Evolutionary conservation across 495 filamentous ascomycete genomes (phyloP), one percentile per base, ranked within the genome.

Genomic region (Neurospora hispaniola): DNA sequence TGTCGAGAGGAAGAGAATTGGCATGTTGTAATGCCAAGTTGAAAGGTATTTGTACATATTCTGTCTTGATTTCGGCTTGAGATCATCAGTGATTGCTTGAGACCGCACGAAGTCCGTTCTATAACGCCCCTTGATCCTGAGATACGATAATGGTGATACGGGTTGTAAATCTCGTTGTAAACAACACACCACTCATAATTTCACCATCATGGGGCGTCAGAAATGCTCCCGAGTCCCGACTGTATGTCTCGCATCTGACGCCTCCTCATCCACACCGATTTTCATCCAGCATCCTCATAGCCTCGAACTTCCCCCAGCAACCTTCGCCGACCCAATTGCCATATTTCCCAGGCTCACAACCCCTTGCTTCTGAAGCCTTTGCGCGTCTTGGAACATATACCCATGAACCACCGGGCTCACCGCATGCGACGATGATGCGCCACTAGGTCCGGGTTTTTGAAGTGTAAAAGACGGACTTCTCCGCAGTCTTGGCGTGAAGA

Each of bases 401-500:
- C 88, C 87, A 43, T 83, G 78, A 23, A 84, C 86, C 4, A 88
- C 85, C 7, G 87, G 87, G 71, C 75, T 86, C 1, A 35, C 54
- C 31, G 0, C 54, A 66, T 66, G 27, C 7, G 72, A 73, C 23
- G 4, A 54, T 1, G 48, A 59, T 27, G 11, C 27, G 2, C 0
- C 20, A 16, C 80, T 73, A 5, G 76, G 73, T 1, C 76, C 78
- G 4, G 78, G 66, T 5, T 44, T n/a, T 44, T 74, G 43, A 3
- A 79, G 71, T 3, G 77, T 72, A 9, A 77, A 71, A 2, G 83
- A 78, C 5, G 84, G 78, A 54, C 80, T 66, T 1, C 54, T 82
- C 71, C 84, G 85, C 68, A 89, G 75, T 68, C 84, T 83, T 16
- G 85, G 80, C 16, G 87, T 88, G 78, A 89, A 89, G 79, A 90